Percentiles rank a stretch among this genome's conserved stretches.
Evolutionary conservation across 2,329 filamentous ascomycete species (phyloP).

Genomic region (Exophiala oligosperma): DNA sequence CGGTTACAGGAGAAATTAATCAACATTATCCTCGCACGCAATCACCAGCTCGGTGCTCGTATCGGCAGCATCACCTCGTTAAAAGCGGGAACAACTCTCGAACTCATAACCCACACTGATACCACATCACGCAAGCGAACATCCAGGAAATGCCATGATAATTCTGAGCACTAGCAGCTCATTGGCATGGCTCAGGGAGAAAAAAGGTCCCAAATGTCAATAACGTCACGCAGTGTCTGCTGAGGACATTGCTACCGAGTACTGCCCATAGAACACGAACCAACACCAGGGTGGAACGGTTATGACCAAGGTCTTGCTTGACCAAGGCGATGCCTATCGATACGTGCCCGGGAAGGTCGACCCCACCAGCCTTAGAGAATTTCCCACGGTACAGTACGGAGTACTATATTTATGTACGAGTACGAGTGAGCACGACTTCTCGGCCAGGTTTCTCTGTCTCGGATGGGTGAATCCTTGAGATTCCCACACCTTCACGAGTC

Average conservation of each 20-base stretch:
- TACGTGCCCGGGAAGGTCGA: not conserved
- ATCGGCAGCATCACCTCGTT: not conserved
- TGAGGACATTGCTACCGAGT: too few relatives aligned
- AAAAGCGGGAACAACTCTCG: not conserved
- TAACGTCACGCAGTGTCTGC: too few relatives aligned
- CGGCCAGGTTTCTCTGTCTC: not conserved
- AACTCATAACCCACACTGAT: not conserved
- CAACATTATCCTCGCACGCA: not conserved
- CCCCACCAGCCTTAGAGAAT: not conserved
- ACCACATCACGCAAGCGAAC: not conserved
- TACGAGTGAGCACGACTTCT: too few relatives aligned
- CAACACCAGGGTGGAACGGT: not conserved
- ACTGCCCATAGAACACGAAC: not conserved
- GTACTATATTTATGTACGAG: too few relatives aligned
- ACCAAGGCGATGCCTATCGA: constrained; percentile 4
- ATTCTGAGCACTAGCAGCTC: not conserved
- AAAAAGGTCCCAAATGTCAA: too few relatives aligned
- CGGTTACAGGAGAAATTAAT: not conserved
- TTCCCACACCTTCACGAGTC: not conserved
- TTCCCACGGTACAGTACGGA: not conserved
- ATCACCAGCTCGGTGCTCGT: not conserved
- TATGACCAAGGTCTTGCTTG: not conserved
- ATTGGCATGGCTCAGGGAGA: too few relatives aligned
- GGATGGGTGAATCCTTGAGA: not conserved
- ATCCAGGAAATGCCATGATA: not conserved